Percentiles rank a stretch among this genome's conserved stretches.
Conservation (phyloP, 257 asterid species). For the Pogostemon cablin region DNA sequence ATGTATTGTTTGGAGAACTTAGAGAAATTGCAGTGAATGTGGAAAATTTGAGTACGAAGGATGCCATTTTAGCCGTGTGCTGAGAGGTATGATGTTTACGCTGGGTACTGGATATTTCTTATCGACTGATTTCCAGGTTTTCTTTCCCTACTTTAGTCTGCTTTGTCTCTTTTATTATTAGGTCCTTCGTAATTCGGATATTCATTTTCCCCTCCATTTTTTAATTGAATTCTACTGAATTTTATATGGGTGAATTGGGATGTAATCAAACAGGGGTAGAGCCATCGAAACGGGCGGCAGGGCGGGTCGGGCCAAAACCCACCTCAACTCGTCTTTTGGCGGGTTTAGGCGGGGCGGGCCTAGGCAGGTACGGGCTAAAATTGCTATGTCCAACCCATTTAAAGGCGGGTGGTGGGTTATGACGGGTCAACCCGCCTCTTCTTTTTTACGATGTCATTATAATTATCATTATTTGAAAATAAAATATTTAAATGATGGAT, state of each 20-base stretch:
- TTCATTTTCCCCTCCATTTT: background rate
- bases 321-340: too few species aligned
- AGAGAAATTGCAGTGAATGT: conserved; percentile 38
- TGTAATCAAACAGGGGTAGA: too few species aligned
- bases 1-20: conserved; percentile 14
- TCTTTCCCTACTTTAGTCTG: background rate
- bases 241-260: background rate
- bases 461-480: too few species aligned
- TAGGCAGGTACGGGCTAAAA: too few species aligned
- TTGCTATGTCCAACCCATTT: too few species aligned
- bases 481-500: too few species aligned
- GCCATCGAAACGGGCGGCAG: too few species aligned
- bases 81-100: conserved; percentile 16
- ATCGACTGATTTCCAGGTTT: conserved; percentile 32
- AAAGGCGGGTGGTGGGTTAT: too few species aligned
- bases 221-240: background rate
- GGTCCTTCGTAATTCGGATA: conserved; percentile 6
- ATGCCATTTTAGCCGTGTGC: conserved; percentile 41
- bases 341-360: too few species aligned
- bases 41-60: conserved; percentile 42
- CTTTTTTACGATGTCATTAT: too few species aligned
- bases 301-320: too few species aligned
- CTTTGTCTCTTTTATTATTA: background rate
- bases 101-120: conserved; percentile 27
- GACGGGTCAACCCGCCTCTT: too few species aligned